phyloP scores from a whole-genome alignment of 306 rosid species.

The Begonia masoniana region DNA sequence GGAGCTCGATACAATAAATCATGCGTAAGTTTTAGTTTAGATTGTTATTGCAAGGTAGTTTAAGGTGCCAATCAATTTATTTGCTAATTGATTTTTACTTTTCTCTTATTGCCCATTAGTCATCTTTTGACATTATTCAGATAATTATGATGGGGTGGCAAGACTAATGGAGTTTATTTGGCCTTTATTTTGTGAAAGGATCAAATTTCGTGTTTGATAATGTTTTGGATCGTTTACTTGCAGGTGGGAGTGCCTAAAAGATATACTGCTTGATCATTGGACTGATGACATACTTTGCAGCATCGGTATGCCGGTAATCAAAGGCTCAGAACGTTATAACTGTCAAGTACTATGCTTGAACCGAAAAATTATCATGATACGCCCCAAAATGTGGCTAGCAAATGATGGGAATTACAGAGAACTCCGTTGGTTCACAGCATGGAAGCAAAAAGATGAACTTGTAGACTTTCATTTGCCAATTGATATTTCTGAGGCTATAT shows the following conservation, averaged over 20 bases:
- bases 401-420: constrained; percentile 97
- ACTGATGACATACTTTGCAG: constrained; percentile 83
- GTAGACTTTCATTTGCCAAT: constrained; percentile 67
- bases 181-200: not conserved
- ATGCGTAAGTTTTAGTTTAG: constrained; percentile 34
- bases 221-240: constrained; percentile 11
- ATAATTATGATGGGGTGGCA: no score
- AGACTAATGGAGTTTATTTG: no score
- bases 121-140: no score
- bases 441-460: constrained; percentile 69
- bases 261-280: constrained; percentile 67
- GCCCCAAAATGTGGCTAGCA: constrained; percentile 92
- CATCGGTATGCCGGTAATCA: constrained; percentile 89
- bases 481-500: constrained; percentile 47
- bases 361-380: constrained; percentile 69
- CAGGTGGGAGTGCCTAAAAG: constrained; percentile 96
- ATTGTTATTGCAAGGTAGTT: no score
- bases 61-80: not conserved
- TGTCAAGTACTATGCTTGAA: constrained; percentile 73
- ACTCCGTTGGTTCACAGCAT: constrained; percentile 92
- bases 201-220: not conserved
- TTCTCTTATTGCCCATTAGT: no score
- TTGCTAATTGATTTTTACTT: not conserved
- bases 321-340: constrained; percentile 80
- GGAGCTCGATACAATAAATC: constrained; percentile 79